phyloP scores from a whole-genome alignment of 2,329 filamentous ascomycete species.

The Sordariomycetes sp. region DNA sequence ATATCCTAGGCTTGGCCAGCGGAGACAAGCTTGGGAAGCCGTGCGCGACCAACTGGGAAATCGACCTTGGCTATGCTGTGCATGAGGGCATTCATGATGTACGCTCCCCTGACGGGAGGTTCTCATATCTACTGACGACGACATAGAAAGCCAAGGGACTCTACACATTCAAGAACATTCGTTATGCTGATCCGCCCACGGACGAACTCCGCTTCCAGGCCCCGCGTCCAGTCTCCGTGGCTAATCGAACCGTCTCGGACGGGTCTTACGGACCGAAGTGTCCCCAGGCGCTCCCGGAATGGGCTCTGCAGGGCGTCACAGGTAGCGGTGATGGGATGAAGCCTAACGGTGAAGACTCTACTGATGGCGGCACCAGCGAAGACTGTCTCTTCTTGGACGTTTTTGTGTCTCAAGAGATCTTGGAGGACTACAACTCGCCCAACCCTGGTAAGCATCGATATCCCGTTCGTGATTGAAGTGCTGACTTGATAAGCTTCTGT shows the following conservation, averaged over 20 bases:
- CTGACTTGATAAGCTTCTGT: constrained; percentile 21
- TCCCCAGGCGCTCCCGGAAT: constrained; percentile 13
- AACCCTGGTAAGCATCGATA: too few relatives aligned
- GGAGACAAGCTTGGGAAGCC: too few relatives aligned
- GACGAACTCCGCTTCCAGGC: constrained; percentile 21
- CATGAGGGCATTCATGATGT: too few relatives aligned
- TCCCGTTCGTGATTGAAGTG: too few relatives aligned
- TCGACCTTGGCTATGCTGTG: too few relatives aligned
- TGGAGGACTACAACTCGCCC: constrained; percentile 11
- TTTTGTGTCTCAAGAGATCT: constrained; percentile 27
- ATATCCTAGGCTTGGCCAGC: too few relatives aligned
- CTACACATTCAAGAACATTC: constrained; percentile 26
- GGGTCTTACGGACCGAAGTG: constrained; percentile 12
- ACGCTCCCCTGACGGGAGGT: too few relatives aligned
- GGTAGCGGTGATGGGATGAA: too few relatives aligned
- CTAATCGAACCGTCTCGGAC: constrained; percentile 17
- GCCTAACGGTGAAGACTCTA: too few relatives aligned
- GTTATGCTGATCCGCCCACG: constrained; percentile 21
- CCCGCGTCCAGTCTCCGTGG: constrained; percentile 13
- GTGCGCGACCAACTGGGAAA: too few relatives aligned
- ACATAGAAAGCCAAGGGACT: constrained; percentile 13
- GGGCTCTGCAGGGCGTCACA: constrained; percentile 4
- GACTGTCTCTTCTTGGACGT: constrained; percentile 39
- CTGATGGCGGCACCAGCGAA: too few relatives aligned
- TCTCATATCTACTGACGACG: neutral